A percentile compares a stretch with the other conserved stretches of the same genome.
These are phyloP conservation scores for Eragrostis curvula DNA, from an alignment of 176 grass and related monocot species.

Conservation along the genomic window DNA sequence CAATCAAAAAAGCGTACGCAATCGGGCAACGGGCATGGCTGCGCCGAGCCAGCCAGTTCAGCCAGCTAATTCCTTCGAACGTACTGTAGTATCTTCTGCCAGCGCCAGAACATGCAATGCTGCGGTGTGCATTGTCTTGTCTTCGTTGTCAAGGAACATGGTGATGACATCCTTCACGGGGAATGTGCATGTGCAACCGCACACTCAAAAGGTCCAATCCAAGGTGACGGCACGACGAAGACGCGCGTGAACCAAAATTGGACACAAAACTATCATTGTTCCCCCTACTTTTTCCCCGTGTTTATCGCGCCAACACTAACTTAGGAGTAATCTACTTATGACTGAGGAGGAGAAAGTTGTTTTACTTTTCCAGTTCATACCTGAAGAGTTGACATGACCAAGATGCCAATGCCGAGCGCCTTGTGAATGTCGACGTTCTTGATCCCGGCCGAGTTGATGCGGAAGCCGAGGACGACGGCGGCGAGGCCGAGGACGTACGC, in stretches of 20 bases:
- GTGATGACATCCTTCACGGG: not conserved
- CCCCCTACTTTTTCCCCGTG: not conserved
- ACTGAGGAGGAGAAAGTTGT: not conserved
- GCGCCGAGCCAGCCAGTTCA: too few species aligned
- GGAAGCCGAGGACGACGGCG: constrained; percentile 70
- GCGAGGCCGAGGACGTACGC: constrained; percentile 60
- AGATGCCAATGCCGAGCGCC: constrained; percentile 68
- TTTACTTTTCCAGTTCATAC: constrained; percentile 14
- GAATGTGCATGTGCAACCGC: constrained; percentile 3
- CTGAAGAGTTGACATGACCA: constrained; percentile 69
- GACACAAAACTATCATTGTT: not conserved
- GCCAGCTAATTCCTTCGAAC: too few species aligned
- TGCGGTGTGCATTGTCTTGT: not conserved
- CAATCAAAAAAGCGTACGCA: too few species aligned
- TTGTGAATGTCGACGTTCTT: constrained; percentile 66
- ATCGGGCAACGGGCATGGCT: too few species aligned
- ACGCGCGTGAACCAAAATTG: not conserved
- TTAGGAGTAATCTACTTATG: not conserved
- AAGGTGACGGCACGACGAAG: not conserved
- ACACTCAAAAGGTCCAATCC: not conserved
- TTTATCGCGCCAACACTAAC: not conserved
- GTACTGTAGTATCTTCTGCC: too few species aligned
- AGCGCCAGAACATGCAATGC: constrained; percentile 19
- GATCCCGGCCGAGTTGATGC: constrained; percentile 45
- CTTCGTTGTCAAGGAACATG: not conserved